Percentiles rank a stretch among this genome's conserved stretches.
Evolutionary conservation across 371 early-diverging fungal genomes (phyloP).

Genomic region (Mortierella sp.): DNA sequence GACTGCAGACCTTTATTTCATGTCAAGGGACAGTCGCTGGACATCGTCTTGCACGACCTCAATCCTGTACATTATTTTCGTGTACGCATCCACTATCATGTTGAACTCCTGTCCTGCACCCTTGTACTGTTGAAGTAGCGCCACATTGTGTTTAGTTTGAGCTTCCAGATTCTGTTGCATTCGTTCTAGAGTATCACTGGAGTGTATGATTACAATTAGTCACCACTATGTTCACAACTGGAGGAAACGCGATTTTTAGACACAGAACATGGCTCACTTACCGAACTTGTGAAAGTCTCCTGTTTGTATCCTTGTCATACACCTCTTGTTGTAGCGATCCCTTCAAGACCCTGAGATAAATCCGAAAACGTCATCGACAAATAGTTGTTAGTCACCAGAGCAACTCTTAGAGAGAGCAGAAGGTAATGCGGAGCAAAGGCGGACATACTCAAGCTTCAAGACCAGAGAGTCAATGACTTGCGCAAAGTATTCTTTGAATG

Average conservation of each 20-base stretch:
- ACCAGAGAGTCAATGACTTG: conserved; percentile 19
- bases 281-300: conserved; percentile 12
- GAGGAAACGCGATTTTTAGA: neutral
- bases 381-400: too few relatives aligned
- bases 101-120: conserved; percentile 38
- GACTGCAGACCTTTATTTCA: conserved; percentile 8
- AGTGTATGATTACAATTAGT: neutral
- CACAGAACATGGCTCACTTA: neutral
- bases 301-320: conserved; percentile 21
- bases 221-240: neutral
- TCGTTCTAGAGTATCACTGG: conserved; percentile 18
- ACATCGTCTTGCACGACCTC: conserved; percentile 41
- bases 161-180: conserved; percentile 4
- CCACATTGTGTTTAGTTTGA: conserved; percentile 24
- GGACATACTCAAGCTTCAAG: conserved; percentile 34
- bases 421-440: too few relatives aligned
- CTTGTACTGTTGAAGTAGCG: conserved; percentile 22
- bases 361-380: neutral
- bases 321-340: conserved; percentile 8
- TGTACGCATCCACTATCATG: conserved; percentile 35
- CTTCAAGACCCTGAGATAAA: conserved; percentile 14
- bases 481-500: conserved; percentile 29
- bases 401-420: neutral
- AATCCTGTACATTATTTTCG: conserved; percentile 35
- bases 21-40: too few relatives aligned